Percentiles rank a stretch among this genome's conserved stretches.
These are phyloP conservation scores for Rosa rugosa DNA, from an alignment of 306 rosid genomes.

Conservation along the genomic window DNA sequence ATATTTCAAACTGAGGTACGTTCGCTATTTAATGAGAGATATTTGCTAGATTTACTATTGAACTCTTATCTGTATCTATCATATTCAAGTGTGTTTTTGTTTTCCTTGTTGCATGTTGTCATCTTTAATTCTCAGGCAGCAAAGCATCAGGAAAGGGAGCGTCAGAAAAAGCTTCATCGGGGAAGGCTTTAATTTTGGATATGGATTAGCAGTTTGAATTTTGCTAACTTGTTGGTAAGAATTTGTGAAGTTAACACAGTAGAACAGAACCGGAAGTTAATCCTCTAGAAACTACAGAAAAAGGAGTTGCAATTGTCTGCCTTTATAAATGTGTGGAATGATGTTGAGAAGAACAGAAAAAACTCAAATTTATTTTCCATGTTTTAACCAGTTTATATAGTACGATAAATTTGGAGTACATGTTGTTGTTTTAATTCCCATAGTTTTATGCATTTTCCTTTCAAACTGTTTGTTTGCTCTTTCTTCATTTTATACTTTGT, in stretches of 20 bases:
- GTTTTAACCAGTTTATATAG: neutral
- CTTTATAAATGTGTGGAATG: neutral
- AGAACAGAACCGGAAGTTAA: neutral
- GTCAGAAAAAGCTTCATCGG: neutral
- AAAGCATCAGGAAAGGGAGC: conserved; percentile 10
- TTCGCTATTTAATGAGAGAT: neutral
- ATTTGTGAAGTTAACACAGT: conserved; percentile 1
- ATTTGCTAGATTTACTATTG: neutral
- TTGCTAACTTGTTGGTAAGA: neutral
- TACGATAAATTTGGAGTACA: too few species aligned
- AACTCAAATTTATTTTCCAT: neutral
- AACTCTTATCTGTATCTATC: neutral
- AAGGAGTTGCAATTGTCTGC: conserved; percentile 15
- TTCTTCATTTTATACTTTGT: conserved; percentile 19
- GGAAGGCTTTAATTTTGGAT: conserved; percentile 7
- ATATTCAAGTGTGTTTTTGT: neutral
- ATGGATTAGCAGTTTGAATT: neutral
- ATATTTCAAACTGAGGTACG: neutral
- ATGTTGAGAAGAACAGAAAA: conserved; percentile 17
- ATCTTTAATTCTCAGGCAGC: conserved; percentile 22
- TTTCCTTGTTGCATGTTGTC: neutral
- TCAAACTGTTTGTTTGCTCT: neutral
- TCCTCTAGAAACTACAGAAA: conserved; percentile 5
- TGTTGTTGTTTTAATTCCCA: neutral
- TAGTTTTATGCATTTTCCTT: neutral